A percentile compares a stretch with the other conserved stretches of the same genome.
Evolutionary conservation across 441 rosid species (phyloP).

Genomic region (Mallotus japonicus): DNA sequence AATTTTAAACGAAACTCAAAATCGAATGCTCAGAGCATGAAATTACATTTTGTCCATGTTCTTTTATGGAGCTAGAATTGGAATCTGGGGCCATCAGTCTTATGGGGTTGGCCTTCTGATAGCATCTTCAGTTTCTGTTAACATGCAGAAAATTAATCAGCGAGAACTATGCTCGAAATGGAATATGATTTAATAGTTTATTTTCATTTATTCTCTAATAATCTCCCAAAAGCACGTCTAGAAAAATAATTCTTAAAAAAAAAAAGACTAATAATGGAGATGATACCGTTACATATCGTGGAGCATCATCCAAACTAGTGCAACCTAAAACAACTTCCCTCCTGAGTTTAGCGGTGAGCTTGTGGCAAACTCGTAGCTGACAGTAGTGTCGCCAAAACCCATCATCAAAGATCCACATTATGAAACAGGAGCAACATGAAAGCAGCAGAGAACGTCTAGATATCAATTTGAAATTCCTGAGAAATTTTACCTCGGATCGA

Average conservation of each 20-base stretch:
- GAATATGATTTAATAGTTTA: too few relatives aligned
- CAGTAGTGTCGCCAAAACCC: constrained; percentile 8
- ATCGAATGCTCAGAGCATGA: neutral
- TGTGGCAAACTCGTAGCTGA: constrained; percentile 92
- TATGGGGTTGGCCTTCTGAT: constrained; percentile 46
- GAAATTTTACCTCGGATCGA: constrained; percentile 79
- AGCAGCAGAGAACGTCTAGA: neutral
- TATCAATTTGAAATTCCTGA: neutral
- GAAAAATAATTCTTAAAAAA: neutral
- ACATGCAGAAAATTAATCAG: constrained; percentile 14
- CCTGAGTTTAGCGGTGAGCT: constrained; percentile 73
- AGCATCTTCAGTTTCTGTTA: constrained; percentile 85
- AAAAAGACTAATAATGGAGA: neutral
- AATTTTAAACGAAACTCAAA: neutral
- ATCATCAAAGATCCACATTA: neutral
- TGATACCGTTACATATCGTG: constrained; percentile 70
- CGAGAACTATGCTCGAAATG: neutral
- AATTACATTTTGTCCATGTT: neutral
- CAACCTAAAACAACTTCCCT: constrained; percentile 92
- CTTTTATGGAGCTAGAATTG: neutral
- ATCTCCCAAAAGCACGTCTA: neutral
- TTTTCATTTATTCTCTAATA: too few relatives aligned
- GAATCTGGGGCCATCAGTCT: constrained; percentile 40
- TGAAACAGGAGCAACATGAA: neutral
- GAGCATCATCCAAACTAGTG: constrained; percentile 87